Evolutionary conservation across 1,284 basidiomycete genomes (phyloP).

Genomic region (Cryptococcus neoformans): DNA sequence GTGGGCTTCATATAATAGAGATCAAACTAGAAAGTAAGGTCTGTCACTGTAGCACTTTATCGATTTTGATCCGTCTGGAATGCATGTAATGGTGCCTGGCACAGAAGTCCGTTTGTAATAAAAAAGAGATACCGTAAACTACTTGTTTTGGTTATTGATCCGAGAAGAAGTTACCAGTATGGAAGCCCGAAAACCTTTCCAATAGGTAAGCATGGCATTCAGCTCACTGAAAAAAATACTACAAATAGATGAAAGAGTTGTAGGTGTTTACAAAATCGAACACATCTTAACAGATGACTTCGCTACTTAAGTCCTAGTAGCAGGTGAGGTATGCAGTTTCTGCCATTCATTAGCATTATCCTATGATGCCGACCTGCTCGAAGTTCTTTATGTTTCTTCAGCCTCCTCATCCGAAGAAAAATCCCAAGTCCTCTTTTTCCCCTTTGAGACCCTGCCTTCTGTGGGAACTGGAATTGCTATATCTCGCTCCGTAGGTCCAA

Average conservation of each 20-base stretch:
- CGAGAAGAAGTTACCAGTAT: no score
- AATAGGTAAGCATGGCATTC: no score
- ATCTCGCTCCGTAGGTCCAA: no score
- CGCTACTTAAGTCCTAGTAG: no score
- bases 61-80: background rate
- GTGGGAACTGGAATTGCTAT: background rate
- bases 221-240: no score
- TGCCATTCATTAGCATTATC: background rate
- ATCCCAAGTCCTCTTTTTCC: slow-evolving; percentile 1
- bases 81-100: background rate
- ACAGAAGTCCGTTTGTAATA: no score
- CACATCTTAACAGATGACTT: background rate
- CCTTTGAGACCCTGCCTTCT: background rate
- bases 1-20: background rate
- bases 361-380: background rate
- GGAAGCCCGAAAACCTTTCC: no score
- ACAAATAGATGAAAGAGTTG: no score
- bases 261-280: no score
- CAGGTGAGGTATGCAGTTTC: no score
- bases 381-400: background rate
- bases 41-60: background rate
- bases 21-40: background rate
- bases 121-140: no score
- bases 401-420: slow-evolving; percentile 1
- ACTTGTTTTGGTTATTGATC: no score